phyloP scores from a whole-genome alignment of 2,329 filamentous ascomycete species.

The Neonectria coccinea region DNA sequence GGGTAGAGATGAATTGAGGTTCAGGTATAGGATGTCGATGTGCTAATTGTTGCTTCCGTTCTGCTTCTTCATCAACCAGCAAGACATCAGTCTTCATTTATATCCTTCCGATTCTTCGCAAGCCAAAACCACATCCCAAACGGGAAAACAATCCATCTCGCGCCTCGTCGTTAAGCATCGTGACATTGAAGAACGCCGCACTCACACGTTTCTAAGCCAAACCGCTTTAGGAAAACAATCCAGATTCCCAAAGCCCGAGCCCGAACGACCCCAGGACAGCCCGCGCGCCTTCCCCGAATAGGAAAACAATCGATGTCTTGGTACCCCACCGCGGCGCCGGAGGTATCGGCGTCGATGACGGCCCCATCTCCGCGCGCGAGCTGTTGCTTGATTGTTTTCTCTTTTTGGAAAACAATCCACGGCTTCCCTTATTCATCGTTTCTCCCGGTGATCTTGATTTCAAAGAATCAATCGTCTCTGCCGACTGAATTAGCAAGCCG shows the following conservation, averaged over 20 bases:
- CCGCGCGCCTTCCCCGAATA: conserved; percentile 32
- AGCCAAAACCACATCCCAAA: conserved; percentile 7
- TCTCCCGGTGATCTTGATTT: neutral
- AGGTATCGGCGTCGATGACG: conserved; percentile 18
- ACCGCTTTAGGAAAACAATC: conserved; percentile 25
- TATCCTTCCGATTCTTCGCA: neutral
- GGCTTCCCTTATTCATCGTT: neutral
- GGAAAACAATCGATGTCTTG: conserved; percentile 43
- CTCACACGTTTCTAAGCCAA: conserved; percentile 2
- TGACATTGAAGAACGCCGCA: neutral
- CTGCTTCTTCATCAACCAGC: neutral
- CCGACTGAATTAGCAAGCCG: neutral
- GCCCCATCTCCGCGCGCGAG: neutral
- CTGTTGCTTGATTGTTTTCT: conserved; percentile 28
- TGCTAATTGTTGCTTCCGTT: neutral
- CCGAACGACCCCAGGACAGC: conserved; percentile 16
- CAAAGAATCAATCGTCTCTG: neutral
- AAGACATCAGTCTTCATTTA: conserved; percentile 11
- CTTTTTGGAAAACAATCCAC: conserved; percentile 30
- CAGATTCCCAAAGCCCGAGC: neutral
- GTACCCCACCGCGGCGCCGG: conserved; percentile 12
- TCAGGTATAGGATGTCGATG: neutral
- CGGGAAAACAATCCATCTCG: conserved; percentile 35
- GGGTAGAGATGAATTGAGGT: neutral
- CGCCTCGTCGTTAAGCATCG: neutral